Percentiles rank a stretch among this genome's conserved stretches.
Conservation (phyloP, 768 basidiomycete genomes). For the Pisolithus sp. region DNA sequence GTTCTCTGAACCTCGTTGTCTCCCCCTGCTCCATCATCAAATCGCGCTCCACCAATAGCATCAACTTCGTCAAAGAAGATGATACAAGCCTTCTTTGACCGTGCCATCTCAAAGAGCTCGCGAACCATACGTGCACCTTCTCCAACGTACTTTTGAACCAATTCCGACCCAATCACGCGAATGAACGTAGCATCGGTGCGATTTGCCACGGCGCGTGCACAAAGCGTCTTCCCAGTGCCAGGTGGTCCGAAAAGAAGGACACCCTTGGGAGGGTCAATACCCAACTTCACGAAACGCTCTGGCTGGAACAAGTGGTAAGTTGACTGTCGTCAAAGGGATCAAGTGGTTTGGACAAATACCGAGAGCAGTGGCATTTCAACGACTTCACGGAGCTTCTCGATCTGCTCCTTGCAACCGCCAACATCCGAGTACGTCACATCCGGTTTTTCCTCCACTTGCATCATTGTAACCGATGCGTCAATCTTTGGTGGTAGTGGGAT, state of each 20-base stretch:
- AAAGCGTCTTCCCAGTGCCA: constrained; percentile 97
- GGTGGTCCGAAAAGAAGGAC: constrained; percentile 94
- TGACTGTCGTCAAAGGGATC: neutral
- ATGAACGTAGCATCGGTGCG: constrained; percentile 99
- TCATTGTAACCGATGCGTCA: constrained; percentile 99
- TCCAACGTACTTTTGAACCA: constrained; percentile 99
- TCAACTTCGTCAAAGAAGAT: constrained; percentile 99
- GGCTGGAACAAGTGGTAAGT: constrained; percentile 52
- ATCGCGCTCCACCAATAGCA: constrained; percentile 95
- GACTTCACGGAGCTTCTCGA: constrained; percentile 97
- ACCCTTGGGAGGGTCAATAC: constrained; percentile 98
- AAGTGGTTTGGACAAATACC: constrained; percentile 40
- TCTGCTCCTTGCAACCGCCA: constrained; percentile 98
- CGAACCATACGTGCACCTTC: constrained; percentile 99
- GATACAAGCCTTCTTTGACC: constrained; percentile 97
- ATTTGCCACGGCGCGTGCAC: constrained; percentile 97
- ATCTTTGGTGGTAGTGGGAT: constrained; percentile 98
- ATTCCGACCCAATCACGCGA: constrained; percentile 96
- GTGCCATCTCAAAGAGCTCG: constrained; percentile 98
- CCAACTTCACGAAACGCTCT: constrained; percentile 96
- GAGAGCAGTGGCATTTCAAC: constrained; percentile 94
- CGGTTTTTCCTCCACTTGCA: constrained; percentile 99
- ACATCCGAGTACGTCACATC: constrained; percentile 97
- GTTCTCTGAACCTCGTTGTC: constrained; percentile 99
- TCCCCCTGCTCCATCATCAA: constrained; percentile 97